phyloP scores from a whole-genome alignment of 768 basidiomycete genomes.

The Tricholoma sp. region DNA sequence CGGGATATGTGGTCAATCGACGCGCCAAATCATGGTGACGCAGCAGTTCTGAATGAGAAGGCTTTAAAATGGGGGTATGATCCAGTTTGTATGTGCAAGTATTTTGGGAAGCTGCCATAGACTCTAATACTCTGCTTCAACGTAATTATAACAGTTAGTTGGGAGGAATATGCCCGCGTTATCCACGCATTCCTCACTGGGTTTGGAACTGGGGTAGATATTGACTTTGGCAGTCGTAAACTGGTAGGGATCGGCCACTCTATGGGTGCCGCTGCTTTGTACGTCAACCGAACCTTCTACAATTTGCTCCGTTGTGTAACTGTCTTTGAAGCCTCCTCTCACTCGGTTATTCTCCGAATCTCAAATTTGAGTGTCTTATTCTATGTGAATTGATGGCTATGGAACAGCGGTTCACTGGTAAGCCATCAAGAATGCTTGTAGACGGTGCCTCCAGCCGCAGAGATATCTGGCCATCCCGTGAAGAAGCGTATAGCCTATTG shows the following conservation, averaged over 20 bases:
- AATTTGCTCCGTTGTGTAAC: neutral
- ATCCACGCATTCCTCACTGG: constrained; percentile 46
- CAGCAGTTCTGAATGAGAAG: constrained; percentile 43
- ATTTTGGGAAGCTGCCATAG: neutral
- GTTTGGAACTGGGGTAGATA: constrained; percentile 40
- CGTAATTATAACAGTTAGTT: constrained; percentile 30
- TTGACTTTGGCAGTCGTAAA: constrained; percentile 43
- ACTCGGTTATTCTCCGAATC: constrained; percentile 32
- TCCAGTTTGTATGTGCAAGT: constrained; percentile 32
- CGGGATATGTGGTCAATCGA: constrained; percentile 49
- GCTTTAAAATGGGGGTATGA: constrained; percentile 35
- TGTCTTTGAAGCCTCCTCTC: constrained; percentile 31
- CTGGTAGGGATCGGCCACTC: constrained; percentile 53
- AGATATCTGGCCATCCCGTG: constrained; percentile 48
- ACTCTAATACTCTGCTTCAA: neutral
- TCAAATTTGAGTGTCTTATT: constrained; percentile 35
- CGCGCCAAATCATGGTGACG: constrained; percentile 51
- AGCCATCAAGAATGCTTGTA: constrained; percentile 19
- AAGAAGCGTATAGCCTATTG: constrained; percentile 38
- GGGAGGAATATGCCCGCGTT: constrained; percentile 48
- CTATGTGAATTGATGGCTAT: constrained; percentile 44
- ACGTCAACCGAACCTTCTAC: constrained; percentile 11
- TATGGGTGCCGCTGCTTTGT: constrained; percentile 47
- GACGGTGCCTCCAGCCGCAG: constrained; percentile 33
- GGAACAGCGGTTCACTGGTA: constrained; percentile 8